phyloP scores from a whole-genome alignment of 1,284 basidiomycete species.

The Puccinia brachypodii region DNA sequence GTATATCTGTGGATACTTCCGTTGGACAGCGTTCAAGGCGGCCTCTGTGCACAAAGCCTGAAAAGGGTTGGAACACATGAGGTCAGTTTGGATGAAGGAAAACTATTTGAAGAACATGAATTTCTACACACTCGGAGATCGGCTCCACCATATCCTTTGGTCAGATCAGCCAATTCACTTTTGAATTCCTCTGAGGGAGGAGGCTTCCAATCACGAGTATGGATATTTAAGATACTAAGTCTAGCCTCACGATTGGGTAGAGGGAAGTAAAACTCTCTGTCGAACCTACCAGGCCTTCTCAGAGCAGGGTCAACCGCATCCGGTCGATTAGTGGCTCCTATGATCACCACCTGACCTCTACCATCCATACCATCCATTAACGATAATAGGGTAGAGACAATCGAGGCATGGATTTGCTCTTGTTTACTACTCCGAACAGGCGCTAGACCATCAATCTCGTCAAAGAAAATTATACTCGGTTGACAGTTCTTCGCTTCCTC shows the following conservation, averaged over 20 bases:
- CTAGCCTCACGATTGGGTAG: constrained; percentile 81
- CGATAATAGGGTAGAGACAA: constrained; percentile 92
- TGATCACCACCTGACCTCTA: constrained; percentile 89
- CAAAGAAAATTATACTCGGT: constrained; percentile 94
- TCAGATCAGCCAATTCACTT: constrained; percentile 77
- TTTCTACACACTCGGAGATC: constrained; percentile 74
- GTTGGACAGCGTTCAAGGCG: constrained; percentile 91
- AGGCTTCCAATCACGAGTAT: constrained; percentile 87
- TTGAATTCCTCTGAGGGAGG: constrained; percentile 69
- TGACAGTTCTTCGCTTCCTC: constrained; percentile 92
- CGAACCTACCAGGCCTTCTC: constrained; percentile 90
- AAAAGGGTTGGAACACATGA: constrained; percentile 18
- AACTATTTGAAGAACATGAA: not conserved
- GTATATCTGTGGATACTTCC: constrained; percentile 97
- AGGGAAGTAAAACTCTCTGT: constrained; percentile 98
- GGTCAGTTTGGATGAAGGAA: not conserved
- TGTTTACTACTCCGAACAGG: constrained; percentile 97
- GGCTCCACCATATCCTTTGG: constrained; percentile 97
- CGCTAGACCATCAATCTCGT: constrained; percentile 97
- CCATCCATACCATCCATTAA: constrained; percentile 99
- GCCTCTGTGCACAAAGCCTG: constrained; percentile 95
- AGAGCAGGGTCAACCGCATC: constrained; percentile 96
- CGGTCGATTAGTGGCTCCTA: constrained; percentile 95
- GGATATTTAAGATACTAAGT: constrained; percentile 84
- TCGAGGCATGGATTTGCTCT: constrained; percentile 97